These are phyloP conservation scores for Xylaria arbuscula DNA, from an alignment of 2,329 filamentous ascomycete genomes.

Conservation along the genomic window DNA sequence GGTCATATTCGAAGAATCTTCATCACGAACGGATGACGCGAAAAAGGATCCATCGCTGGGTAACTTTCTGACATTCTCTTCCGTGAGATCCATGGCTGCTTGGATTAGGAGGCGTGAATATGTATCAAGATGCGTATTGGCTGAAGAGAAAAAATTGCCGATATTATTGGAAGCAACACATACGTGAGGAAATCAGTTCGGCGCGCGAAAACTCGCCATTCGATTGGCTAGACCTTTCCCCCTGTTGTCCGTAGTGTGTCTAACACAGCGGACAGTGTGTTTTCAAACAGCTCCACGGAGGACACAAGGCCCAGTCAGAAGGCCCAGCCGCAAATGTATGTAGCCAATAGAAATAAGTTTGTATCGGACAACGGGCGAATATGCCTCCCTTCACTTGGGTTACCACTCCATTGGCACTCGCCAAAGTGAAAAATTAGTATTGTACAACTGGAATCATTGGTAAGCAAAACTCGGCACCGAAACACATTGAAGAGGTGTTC, in stretches of 20 bases:
- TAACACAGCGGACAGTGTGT: neutral
- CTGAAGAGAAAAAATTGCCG: neutral
- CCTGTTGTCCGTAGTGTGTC: neutral
- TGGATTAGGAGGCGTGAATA: neutral
- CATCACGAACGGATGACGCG: neutral
- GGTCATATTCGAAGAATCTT: neutral
- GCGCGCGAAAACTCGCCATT: neutral
- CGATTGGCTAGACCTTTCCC: neutral
- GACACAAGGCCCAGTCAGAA: neutral
- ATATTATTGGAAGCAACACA: neutral
- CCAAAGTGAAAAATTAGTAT: neutral
- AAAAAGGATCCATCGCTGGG: conserved; percentile 4
- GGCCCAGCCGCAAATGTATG: neutral
- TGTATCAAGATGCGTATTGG: neutral
- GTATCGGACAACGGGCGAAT: neutral
- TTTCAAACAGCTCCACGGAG: neutral
- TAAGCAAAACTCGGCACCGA: neutral
- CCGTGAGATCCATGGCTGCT: conserved; percentile 1
- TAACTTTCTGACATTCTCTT: neutral
- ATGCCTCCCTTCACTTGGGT: neutral
- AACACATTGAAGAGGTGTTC: neutral
- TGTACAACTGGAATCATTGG: neutral
- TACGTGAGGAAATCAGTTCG: neutral
- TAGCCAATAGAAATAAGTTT: neutral
- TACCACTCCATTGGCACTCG: neutral